Base-by-base conservation (phyloP, 2,329 filamentous ascomycete genomes). In the Apiospora marii region DNA sequence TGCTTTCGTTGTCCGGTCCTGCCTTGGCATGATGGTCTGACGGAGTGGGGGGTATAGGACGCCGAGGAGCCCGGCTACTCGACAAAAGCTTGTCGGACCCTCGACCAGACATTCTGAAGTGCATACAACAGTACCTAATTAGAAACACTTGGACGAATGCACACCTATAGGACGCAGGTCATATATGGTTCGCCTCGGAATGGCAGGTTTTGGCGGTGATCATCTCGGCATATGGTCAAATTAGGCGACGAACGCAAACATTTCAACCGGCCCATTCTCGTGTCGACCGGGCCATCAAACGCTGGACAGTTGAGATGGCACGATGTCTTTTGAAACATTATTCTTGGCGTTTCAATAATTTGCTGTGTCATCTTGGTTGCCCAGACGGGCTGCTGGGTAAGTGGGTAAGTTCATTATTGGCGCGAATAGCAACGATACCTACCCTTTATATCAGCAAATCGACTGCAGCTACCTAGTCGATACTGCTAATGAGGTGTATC, bases 21-120 rank as follows among this genome's bases (percentile, higher is more conserved):
- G 58, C 58, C 34, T 64, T 64, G 58, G 58, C 58, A 37, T 41
- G 22, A 4, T 64, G 3, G 58, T 41, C 41, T 41, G 27, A 64
- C 7, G 30, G 3, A 34, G 58, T 64, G 34, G 34, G n/a, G 58
- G 6, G 19, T n/a, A 41, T 41, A n/a, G 27, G 53, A 34, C 30
- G 53, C 53, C 53, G 53, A 61, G 53, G 53, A 61, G 53, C 53
- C 53, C 53, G 53, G 30, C 10, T 22, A 61, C 16, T 61, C 53
- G 53, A 34, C 53, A 37, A 13, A 1, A 19, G 8, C 1, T 8
- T 41, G 34, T 24, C 34, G 3, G 58, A 41, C 34, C 34, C 19
- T 41, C 58, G 19, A 12, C 30, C 27, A 30, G 27, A 30, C 13
- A 1, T 3, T 41, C 13, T 22, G 58, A 37, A 22, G 34, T 41